Percentiles rank a stretch among this genome's conserved stretches.
Evolutionary conservation across 495 filamentous ascomycete genomes (phyloP).

Genomic region (Evernia prunastri): DNA sequence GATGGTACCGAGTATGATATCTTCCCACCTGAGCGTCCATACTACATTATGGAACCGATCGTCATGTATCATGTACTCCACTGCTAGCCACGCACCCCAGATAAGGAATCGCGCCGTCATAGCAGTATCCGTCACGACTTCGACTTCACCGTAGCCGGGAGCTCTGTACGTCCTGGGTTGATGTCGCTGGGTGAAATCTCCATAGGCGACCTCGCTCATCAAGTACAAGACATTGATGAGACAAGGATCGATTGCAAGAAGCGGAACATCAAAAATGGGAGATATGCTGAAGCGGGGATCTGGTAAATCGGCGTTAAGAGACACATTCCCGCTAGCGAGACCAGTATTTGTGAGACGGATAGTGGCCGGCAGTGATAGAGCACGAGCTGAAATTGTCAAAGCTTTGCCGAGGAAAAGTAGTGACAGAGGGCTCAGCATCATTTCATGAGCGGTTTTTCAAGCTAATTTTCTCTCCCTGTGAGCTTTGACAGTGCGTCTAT

Average conservation of each 20-base stretch:
- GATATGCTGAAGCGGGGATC: conserved; percentile 1
- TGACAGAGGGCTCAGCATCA: too few species aligned
- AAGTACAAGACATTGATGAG: neutral
- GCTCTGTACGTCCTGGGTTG: neutral
- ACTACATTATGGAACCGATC: neutral
- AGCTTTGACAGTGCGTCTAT: too few species aligned
- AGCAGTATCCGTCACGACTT: neutral
- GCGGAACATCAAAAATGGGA: neutral
- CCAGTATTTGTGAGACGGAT: neutral
- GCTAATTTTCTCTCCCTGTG: too few species aligned
- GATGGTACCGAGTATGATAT: neutral
- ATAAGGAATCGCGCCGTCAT: neutral
- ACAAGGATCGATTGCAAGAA: neutral
- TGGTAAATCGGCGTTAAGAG: neutral
- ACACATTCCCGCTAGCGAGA: neutral
- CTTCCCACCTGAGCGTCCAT: neutral
- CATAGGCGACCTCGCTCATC: neutral
- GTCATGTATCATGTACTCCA: neutral
- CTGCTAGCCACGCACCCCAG: neutral
- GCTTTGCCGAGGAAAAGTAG: too few species aligned
- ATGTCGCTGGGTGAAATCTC: neutral
- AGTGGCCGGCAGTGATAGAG: too few species aligned
- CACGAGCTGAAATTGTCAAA: too few species aligned
- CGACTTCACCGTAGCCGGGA: neutral
- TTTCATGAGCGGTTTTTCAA: too few species aligned